phyloP scores from a whole-genome alignment of 768 basidiomycete genomes.

The Hericium rajendrae region DNA sequence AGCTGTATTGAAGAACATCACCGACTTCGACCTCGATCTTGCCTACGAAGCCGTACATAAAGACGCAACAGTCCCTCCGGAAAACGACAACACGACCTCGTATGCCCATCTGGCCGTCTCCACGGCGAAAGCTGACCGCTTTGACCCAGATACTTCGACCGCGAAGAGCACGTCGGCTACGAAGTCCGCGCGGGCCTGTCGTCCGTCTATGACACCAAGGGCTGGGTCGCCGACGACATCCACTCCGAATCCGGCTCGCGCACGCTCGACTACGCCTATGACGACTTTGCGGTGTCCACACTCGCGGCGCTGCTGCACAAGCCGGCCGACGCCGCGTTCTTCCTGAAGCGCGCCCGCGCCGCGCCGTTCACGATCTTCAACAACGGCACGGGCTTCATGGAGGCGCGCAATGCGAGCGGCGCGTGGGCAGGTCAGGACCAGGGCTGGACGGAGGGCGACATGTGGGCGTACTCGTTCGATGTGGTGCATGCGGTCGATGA shows the following conservation, averaged over 20 bases:
- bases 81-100: slow-evolving; percentile 42
- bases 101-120: slow-evolving; percentile 19
- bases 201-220: slow-evolving; percentile 53
- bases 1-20: slow-evolving; percentile 56
- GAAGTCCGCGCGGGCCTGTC: slow-evolving; percentile 76
- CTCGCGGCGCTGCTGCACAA: slow-evolving; percentile 49
- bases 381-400: slow-evolving; percentile 66
- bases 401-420: slow-evolving; percentile 60
- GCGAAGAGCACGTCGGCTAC: slow-evolving; percentile 70
- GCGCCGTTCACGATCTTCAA: slow-evolving; percentile 64
- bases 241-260: slow-evolving; percentile 75
- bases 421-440: slow-evolving; percentile 57
- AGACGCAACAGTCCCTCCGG: slow-evolving; percentile 57
- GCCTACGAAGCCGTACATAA: slow-evolving; percentile 73
- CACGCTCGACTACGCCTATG: slow-evolving; percentile 73
- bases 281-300: slow-evolving; percentile 65
- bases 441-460: slow-evolving; percentile 81
- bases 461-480: slow-evolving; percentile 72
- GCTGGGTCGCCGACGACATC: slow-evolving; percentile 72
- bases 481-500: slow-evolving; percentile 63
- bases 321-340: slow-evolving; percentile 36
- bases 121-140: neutral
- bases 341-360: slow-evolving; percentile 45
- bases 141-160: slow-evolving; percentile 52
- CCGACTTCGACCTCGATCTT: slow-evolving; percentile 48